Conservation (phyloP, 306 rosid genomes). For the Quercus engelmannii region DNA sequence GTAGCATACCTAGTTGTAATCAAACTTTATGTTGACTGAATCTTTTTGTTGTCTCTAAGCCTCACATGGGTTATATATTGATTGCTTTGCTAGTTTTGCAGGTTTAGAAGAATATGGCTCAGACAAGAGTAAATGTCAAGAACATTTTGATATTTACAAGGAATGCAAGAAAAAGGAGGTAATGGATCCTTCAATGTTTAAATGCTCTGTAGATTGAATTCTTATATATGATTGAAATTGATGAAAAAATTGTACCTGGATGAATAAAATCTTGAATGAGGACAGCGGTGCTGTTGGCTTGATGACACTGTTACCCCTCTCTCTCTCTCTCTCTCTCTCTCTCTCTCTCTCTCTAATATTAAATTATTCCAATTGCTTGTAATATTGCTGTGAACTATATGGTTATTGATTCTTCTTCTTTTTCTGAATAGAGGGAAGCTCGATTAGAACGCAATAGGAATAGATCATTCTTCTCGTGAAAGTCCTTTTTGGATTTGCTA, state of each 20-base stretch:
- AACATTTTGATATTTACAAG: conserved; percentile 85
- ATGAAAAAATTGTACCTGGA: neutral
- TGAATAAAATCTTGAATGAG: neutral
- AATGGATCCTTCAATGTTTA: conserved; percentile 11
- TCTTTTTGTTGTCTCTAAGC: neutral
- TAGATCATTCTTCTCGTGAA: conserved; percentile 82
- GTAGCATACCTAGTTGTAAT: neutral
- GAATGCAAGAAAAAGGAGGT: conserved; percentile 99
- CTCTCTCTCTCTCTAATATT: neutral
- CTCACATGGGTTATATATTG: neutral
- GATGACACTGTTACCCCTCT: neutral
- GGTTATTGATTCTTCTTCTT: conserved; percentile 13
- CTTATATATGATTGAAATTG: neutral
- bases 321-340: neutral
- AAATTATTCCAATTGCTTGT: neutral
- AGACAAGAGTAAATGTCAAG: conserved; percentile 88
- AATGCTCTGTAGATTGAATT: neutral
- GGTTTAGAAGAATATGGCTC: conserved; percentile 72
- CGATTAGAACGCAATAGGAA: conserved; percentile 80
- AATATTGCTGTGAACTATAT: neutral
- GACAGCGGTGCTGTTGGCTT: neutral
- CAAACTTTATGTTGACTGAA: neutral
- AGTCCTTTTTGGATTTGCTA: conserved; percentile 2
- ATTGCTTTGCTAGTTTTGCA: conserved; percentile 14
- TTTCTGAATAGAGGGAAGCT: conserved; percentile 75